Evolutionary conservation across 129 eudicot genomes (phyloP).

Genomic region (Tagetes erecta): DNA sequence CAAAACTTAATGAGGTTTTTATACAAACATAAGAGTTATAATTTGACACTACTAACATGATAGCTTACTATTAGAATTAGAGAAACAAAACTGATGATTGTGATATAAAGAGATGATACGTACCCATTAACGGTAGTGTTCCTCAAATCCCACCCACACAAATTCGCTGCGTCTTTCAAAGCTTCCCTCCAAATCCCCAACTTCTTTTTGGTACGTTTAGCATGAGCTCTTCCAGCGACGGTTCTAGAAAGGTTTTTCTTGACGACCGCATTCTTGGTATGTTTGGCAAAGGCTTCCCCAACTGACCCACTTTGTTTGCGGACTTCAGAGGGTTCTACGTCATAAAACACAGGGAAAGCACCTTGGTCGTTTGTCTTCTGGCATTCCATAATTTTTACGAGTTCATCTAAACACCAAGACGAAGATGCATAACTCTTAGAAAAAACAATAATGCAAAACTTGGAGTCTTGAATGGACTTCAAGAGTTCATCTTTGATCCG

Average conservation of each 20-base stretch:
- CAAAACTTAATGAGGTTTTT: too few species aligned
- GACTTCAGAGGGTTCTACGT: slow-evolving; percentile 31
- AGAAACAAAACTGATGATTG: neutral
- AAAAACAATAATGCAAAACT: slow-evolving; percentile 24
- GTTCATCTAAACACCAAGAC: too few species aligned
- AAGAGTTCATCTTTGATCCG: slow-evolving; percentile 15
- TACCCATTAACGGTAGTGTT: slow-evolving; percentile 26
- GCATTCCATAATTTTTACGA: too few species aligned
- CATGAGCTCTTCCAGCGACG: too few species aligned
- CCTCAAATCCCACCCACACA: slow-evolving; percentile 23
- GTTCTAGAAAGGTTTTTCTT: too few species aligned
- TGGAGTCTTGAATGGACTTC: slow-evolving; percentile 25
- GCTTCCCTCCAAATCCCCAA: slow-evolving; percentile 25
- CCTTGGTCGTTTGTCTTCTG: too few species aligned
- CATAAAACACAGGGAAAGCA: slow-evolving; percentile 31
- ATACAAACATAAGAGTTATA: too few species aligned
- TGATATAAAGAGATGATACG: neutral
- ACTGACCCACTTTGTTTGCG: slow-evolving; percentile 6
- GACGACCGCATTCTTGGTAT: too few species aligned
- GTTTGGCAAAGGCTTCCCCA: slow-evolving; percentile 7
- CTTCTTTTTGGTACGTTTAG: too few species aligned
- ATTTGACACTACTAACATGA: too few species aligned
- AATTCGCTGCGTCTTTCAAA: slow-evolving; percentile 20
- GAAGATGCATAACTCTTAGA: slow-evolving; percentile 18
- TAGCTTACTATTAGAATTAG: too few species aligned